Evolutionary conservation across 2,329 filamentous ascomycete genomes (phyloP).

Genomic region (Microcyclosporella mali): DNA sequence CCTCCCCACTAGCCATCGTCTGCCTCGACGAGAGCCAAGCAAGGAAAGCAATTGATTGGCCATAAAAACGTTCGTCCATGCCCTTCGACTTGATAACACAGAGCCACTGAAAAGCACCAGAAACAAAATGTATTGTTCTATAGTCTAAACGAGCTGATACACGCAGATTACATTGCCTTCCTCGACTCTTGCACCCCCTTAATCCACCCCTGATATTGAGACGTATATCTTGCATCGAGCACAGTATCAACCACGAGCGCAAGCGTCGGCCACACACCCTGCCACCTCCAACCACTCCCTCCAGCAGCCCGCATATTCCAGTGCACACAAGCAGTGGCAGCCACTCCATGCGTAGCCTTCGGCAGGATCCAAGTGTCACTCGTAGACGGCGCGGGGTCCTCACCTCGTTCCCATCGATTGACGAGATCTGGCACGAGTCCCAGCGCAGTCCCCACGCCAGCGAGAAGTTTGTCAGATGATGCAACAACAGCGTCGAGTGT

Average conservation of each 20-base stretch:
- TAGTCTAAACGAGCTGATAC: no score
- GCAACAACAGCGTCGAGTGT: slow-evolving; percentile 10
- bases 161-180: no score
- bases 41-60: no score
- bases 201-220: no score
- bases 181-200: no score
- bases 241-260: background rate
- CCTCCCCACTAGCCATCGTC: no score
- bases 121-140: no score
- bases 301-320: slow-evolving; percentile 9
- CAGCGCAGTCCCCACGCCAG: slow-evolving; percentile 11
- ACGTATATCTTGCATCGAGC: no score
- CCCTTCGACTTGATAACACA: no score
- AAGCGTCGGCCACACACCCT: slow-evolving; percentile 9
- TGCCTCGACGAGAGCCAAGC: no score
- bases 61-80: no score
- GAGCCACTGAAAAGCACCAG: no score
- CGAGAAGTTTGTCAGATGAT: slow-evolving; percentile 6
- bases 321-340: slow-evolving; percentile 6
- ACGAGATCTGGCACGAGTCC: slow-evolving; percentile 12
- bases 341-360: background rate
- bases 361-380: slow-evolving; percentile 6
- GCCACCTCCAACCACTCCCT: slow-evolving; percentile 1
- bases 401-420: slow-evolving; percentile 10
- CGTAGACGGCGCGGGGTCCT: slow-evolving; percentile 3